These are phyloP conservation scores for Pyrenophora seminiperda DNA, from an alignment of 2,329 filamentous ascomycete species.

Conservation along the genomic window DNA sequence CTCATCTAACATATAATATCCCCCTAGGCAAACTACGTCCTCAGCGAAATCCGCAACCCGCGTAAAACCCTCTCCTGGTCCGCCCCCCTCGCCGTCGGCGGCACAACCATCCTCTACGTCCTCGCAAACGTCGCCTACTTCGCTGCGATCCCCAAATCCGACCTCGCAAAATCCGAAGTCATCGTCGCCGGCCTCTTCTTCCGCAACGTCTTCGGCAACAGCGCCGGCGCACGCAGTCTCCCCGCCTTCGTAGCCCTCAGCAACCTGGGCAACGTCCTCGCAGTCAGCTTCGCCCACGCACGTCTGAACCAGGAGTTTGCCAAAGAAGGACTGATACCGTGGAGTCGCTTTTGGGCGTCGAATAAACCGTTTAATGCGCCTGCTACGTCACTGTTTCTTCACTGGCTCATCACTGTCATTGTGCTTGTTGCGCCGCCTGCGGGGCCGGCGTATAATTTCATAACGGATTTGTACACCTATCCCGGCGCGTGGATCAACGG, in stretches of 20 bases:
- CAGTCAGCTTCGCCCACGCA: conserved; percentile 64
- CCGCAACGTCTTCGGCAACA: conserved; percentile 64
- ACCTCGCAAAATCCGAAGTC: conserved; percentile 63
- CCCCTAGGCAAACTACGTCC: conserved; percentile 62
- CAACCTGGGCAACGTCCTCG: conserved; percentile 66
- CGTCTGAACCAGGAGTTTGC: conserved; percentile 69
- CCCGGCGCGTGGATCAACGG: conserved; percentile 47
- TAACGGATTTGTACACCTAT: conserved; percentile 58
- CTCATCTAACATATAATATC: too few species aligned
- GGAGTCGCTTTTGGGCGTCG: conserved; percentile 69
- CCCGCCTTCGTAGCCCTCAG: conserved; percentile 64
- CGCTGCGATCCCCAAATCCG: conserved; percentile 63
- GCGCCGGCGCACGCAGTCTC: conserved; percentile 52
- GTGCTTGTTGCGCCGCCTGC: conserved; percentile 70
- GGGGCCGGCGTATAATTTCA: conserved; percentile 71
- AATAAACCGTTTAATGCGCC: conserved; percentile 71
- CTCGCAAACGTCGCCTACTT: conserved; percentile 71
- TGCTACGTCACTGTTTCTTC: conserved; percentile 59
- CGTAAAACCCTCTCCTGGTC: conserved; percentile 61
- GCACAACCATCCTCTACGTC: conserved; percentile 65
- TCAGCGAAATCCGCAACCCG: conserved; percentile 63
- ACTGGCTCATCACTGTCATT: conserved; percentile 69
- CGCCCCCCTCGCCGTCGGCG: conserved; percentile 63
- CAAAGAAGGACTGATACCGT: conserved; percentile 71
- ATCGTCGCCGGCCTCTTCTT: conserved; percentile 68